These are phyloP conservation scores for Populus hybrid DNA, from an alignment of 441 rosid genomes.

Conservation along the genomic window DNA sequence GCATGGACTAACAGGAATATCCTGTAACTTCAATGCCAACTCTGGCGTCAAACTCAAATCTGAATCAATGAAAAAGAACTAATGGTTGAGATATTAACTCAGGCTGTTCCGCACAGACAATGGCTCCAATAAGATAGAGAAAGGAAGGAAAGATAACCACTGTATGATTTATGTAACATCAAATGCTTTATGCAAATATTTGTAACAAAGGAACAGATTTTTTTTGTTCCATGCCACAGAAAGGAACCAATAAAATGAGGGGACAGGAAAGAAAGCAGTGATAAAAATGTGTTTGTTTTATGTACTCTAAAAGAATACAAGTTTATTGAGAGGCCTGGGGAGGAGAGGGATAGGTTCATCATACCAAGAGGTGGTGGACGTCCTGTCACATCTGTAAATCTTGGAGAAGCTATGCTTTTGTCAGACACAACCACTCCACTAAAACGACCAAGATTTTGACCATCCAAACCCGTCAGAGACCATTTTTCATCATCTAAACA, in stretches of 20 bases:
- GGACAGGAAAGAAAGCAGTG: no score
- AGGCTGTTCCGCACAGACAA: slow-evolving; percentile 1
- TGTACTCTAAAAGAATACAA: no score
- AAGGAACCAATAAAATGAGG: background rate
- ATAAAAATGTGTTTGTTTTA: no score
- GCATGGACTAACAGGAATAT: slow-evolving; percentile 68
- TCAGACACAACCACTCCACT: slow-evolving; percentile 66
- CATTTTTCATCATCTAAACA: slow-evolving; percentile 66
- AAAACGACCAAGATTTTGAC: slow-evolving; percentile 56
- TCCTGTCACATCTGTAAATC: slow-evolving; percentile 55
- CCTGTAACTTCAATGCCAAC: slow-evolving; percentile 44
- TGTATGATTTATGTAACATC: background rate
- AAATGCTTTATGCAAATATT: background rate
- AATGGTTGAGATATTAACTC: slow-evolving; percentile 4
- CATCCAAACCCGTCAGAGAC: slow-evolving; percentile 58
- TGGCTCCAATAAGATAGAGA: background rate
- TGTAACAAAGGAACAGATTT: no score
- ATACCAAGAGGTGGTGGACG: slow-evolving; percentile 66
- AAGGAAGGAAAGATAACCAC: background rate
- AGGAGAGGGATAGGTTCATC: background rate
- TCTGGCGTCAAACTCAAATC: slow-evolving; percentile 56
- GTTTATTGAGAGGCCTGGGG: background rate
- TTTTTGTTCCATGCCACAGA: background rate
- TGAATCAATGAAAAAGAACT: slow-evolving; percentile 31
- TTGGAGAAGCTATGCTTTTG: slow-evolving; percentile 60